A percentile compares a stretch with the other conserved stretches of the same genome.
Evolutionary conservation across 2,329 filamentous ascomycete genomes (phyloP).

Genomic region (Arachnomyces sp.): DNA sequence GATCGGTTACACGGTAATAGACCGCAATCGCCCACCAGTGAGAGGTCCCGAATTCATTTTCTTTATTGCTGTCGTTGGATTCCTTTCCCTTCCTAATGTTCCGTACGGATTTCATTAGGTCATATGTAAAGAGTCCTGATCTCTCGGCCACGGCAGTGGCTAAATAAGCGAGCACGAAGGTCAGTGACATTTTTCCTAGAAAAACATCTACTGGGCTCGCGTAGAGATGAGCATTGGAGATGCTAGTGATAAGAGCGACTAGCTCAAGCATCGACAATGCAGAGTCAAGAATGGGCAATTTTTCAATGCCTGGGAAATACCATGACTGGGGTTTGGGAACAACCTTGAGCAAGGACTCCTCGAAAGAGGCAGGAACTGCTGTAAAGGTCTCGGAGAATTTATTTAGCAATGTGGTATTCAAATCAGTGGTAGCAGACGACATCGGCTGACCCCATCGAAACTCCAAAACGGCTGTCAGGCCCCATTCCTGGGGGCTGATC

Average conservation of each 20-base stretch:
- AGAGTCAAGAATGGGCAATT: constrained; percentile 4
- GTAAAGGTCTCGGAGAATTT: not conserved
- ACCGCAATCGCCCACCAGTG: not conserved
- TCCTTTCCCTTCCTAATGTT: not conserved
- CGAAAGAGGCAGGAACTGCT: too few species aligned
- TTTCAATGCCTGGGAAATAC: not conserved
- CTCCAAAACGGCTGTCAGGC: constrained; percentile 8
- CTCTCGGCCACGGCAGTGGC: constrained; percentile 12
- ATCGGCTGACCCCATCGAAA: constrained; percentile 9
- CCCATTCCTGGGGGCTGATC: not conserved
- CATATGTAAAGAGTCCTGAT: constrained; percentile 10
- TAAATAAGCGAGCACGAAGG: constrained; percentile 13
- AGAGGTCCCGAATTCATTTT: too few species aligned
- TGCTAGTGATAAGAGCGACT: constrained; percentile 12
- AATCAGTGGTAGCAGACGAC: constrained; percentile 6
- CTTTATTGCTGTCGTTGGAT: too few species aligned
- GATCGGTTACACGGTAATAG: not conserved
- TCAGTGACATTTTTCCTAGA: constrained; percentile 9
- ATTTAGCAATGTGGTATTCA: constrained; percentile 5
- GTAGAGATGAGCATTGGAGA: constrained; percentile 10
- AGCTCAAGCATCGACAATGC: constrained; percentile 12
- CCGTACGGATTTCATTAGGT: not conserved
- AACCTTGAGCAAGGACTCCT: constrained; percentile 3
- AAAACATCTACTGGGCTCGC: constrained; percentile 6
- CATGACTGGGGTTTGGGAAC: constrained; percentile 6